Base-by-base conservation (phyloP, 108 stramenopile genomes). In the Asterionellopsis glacialis region DNA sequence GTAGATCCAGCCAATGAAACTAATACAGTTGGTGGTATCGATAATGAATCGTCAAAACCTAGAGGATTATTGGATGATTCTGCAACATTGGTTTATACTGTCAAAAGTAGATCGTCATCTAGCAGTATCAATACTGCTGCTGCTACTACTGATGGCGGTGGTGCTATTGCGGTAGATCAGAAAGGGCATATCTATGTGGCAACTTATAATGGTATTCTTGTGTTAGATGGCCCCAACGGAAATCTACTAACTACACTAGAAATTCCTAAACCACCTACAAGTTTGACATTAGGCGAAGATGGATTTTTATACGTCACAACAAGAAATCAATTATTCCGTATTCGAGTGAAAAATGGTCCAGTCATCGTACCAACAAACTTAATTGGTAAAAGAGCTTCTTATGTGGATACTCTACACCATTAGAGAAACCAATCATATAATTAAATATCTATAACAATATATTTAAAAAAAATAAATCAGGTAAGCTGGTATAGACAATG, bases 281-380 rank as follows among this genome's bases (percentile, higher is more conserved):
- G 56, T 38, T 23, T 89, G 11, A 76, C 75, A 15, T 61, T 89
- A 68, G 86, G 86, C 4, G 80, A 79, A 53, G 88, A 90, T 51
- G 66, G 68, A 13, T 90, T 80, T 51, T 48, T 86, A 2, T 90
- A 90, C 69, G 41, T 83, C 26, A 67, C 80, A 9, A 83, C 80
- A 18, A 33, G 45, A 6, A 48, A 60, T 47, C 45, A 61, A 50
- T 55, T 89, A 14, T 66, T 61, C 51, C 68, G 88, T 18, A 66
- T 85, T 9, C 64, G 64, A 51, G 58, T 70, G 41, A 76, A 70
- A 13, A 56, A 68, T n/a, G 61, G 63, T 45, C 73, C 73, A 12
- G 23, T 71, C 44, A n/a, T 26, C 0, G n/a, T 77, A 0, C 79
- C 79, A 9, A 75, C 70, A 9, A 75, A 80, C 54, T 40, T 80